phyloP scores from a whole-genome alignment of 2,329 filamentous ascomycete species.

The Ploettnerulaceae sp. region DNA sequence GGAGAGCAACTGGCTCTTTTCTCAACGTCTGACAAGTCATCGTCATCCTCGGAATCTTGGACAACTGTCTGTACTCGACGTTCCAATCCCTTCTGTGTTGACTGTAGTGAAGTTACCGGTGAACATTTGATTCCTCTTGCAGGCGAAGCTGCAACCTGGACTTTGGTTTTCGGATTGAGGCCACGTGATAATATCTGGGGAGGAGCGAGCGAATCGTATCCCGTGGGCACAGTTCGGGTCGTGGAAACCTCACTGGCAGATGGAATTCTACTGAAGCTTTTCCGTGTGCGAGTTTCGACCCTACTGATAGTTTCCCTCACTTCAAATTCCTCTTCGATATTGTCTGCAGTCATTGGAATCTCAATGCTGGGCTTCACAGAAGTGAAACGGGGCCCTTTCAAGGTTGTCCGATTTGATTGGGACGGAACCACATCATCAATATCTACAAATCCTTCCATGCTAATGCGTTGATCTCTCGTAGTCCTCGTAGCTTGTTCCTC shows the following conservation, averaged over 20 bases:
- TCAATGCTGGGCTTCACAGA: constrained; percentile 19
- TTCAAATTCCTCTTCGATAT: constrained; percentile 20
- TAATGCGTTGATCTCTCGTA: constrained; percentile 1
- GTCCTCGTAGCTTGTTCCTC: constrained; percentile 5
- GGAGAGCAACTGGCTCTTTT: constrained; percentile 18
- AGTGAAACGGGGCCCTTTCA: not conserved
- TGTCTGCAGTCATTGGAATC: constrained; percentile 4
- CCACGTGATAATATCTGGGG: not conserved
- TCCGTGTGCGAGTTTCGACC: constrained; percentile 27
- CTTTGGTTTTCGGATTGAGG: not conserved
- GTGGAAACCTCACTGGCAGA: constrained; percentile 13
- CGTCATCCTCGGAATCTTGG: constrained; percentile 34
- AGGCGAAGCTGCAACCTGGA: constrained; percentile 30
- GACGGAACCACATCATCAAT: constrained; percentile 27
- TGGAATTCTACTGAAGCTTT: constrained; percentile 24
- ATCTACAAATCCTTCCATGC: constrained; percentile 31
- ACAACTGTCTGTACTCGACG: constrained; percentile 18
- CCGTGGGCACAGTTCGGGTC: constrained; percentile 1
- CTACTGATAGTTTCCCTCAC: constrained; percentile 28
- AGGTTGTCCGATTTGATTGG: not conserved
- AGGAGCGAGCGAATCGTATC: not conserved
- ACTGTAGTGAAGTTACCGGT: constrained; percentile 1
- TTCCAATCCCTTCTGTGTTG: constrained; percentile 18
- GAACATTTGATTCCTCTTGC: constrained; percentile 10
- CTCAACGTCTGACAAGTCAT: constrained; percentile 21